Conservation (phyloP, 2,329 filamentous ascomycete species). For the Hypoxylon sp. region DNA sequence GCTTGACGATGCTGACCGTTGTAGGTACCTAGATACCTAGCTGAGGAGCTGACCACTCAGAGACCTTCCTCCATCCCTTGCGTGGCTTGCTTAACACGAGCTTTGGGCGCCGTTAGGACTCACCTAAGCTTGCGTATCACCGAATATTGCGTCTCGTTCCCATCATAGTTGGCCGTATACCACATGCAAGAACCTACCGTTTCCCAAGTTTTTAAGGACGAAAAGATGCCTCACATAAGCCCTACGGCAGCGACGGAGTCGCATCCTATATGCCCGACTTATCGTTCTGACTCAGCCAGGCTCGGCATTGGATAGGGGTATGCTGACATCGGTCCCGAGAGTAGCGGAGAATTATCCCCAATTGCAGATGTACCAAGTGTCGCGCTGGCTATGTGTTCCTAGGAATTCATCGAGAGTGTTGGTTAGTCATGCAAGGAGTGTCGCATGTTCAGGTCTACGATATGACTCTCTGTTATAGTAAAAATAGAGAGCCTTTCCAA, state of each 20-base stretch:
- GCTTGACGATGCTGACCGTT: conserved; percentile 14
- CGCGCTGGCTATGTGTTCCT: background rate
- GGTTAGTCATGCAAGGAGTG: conserved; percentile 1
- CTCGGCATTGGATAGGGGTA: conserved; percentile 15
- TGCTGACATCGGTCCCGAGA: conserved; percentile 31
- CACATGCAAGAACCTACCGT: conserved; percentile 6
- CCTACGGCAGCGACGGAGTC: conserved; percentile 22
- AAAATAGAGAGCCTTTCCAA: background rate
- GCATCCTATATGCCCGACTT: conserved; percentile 32
- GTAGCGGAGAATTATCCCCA: background rate
- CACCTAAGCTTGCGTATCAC: conserved; percentile 19
- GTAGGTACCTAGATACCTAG: background rate
- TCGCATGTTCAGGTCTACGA: background rate
- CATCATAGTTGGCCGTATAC: conserved; percentile 16
- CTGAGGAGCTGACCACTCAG: conserved; percentile 23
- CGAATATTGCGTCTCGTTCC: conserved; percentile 12
- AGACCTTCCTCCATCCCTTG: conserved; percentile 17
- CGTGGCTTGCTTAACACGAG: conserved; percentile 18
- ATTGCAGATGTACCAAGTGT: background rate
- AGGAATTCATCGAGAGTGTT: background rate
- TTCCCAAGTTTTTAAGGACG: conserved; percentile 3
- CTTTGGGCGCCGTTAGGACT: conserved; percentile 15
- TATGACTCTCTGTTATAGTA: background rate
- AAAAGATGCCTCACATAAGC: conserved; percentile 31
- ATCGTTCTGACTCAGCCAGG: conserved; percentile 35